Conservation (phyloP, 2,329 filamentous ascomycete genomes). For the Emydomyces testavorans region DNA sequence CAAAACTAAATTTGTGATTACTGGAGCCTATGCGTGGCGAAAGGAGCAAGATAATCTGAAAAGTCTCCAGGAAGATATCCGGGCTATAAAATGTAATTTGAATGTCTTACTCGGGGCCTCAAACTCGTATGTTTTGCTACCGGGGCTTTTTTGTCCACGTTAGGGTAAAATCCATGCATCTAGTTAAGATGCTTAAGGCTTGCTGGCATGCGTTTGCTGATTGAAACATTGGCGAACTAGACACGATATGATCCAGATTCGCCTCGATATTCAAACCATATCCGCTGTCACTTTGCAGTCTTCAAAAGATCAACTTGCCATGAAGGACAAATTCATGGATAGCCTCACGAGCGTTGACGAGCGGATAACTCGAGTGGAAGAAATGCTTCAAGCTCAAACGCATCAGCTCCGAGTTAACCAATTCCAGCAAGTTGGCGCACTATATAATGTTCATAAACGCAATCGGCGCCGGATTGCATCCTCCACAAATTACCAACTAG, state of each 20-base stretch:
- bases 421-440: constrained; percentile 19
- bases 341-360: constrained; percentile 20
- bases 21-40: constrained; percentile 17
- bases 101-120: constrained; percentile 24
- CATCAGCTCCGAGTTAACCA: constrained; percentile 19
- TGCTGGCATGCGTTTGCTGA: background rate
- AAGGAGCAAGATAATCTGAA: constrained; percentile 20
- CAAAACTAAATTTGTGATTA: constrained; percentile 14
- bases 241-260: constrained; percentile 21
- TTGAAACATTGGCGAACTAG: constrained; percentile 9
- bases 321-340: constrained; percentile 19
- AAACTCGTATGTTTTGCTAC: constrained; percentile 20
- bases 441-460: constrained; percentile 14
- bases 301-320: constrained; percentile 18
- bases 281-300: constrained; percentile 18
- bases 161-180: background rate
- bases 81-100: constrained; percentile 22
- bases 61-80: constrained; percentile 21
- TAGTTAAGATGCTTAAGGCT: background rate
- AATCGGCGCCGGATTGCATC: background rate
- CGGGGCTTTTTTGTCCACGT: background rate
- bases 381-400: constrained; percentile 20
- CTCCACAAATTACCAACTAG: background rate
- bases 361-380: constrained; percentile 22
- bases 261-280: constrained; percentile 19